A percentile compares a stretch with the other conserved stretches of the same genome.
Conservation (phyloP, 1,139 yeast genomes). For the Protomyces lactucae-debilis region DNA sequence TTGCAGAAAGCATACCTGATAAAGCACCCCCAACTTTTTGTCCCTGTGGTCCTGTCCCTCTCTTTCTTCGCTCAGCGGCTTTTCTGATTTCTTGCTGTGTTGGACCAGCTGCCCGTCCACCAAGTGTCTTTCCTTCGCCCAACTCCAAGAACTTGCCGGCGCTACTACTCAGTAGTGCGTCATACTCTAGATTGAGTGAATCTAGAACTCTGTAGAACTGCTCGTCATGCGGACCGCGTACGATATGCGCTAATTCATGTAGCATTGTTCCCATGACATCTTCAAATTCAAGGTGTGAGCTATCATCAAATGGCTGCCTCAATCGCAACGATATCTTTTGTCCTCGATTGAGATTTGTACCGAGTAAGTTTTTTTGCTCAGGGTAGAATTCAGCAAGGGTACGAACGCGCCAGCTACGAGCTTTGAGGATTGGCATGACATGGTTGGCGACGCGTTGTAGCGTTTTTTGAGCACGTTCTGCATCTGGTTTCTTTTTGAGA, state of each 20-base stretch:
- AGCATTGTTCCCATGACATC: constrained; percentile 75
- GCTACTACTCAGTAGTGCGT: constrained; percentile 49
- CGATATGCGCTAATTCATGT: constrained; percentile 83
- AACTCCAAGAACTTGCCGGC: constrained; percentile 43
- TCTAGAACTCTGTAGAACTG: constrained; percentile 64
- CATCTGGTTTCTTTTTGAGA: constrained; percentile 6
- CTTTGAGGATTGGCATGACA: constrained; percentile 62
- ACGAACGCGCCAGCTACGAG: constrained; percentile 61
- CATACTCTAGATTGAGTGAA: constrained; percentile 55
- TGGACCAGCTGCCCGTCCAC: constrained; percentile 37
- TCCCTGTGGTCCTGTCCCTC: constrained; percentile 32
- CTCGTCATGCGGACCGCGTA: constrained; percentile 73
- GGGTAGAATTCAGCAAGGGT: constrained; percentile 80
- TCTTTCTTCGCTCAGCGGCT: constrained; percentile 22
- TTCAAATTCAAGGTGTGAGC: constrained; percentile 60
- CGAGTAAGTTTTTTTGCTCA: constrained; percentile 59
- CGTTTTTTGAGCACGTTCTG: constrained; percentile 1
- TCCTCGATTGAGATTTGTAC: constrained; percentile 84
- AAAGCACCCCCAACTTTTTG: constrained; percentile 36
- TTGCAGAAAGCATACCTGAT: constrained; percentile 23
- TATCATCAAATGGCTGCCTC: constrained; percentile 52
- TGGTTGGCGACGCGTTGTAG: constrained; percentile 19
- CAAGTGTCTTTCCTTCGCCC: constrained; percentile 55
- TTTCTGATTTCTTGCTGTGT: constrained; percentile 33
- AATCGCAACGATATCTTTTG: constrained; percentile 66